phyloP scores from a whole-genome alignment of 2,329 filamentous ascomycete species.

The Dryadomyces sulphureus region DNA sequence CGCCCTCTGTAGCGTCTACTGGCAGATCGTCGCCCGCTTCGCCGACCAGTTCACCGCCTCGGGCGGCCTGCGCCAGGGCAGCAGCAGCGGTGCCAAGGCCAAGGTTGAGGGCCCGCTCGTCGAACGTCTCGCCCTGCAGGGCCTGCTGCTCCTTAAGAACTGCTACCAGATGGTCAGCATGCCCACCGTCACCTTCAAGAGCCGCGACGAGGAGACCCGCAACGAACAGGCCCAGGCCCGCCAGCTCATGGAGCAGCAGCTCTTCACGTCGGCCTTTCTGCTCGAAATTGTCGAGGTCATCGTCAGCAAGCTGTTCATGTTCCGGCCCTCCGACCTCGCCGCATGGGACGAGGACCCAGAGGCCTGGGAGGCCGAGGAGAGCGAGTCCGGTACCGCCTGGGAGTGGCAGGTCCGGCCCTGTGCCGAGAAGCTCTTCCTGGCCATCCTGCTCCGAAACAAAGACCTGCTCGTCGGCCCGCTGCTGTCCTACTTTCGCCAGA shows the following conservation, averaged over 20 bases:
- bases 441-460: slow-evolving; percentile 82
- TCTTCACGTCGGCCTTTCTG: slow-evolving; percentile 66
- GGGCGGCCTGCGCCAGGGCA: slow-evolving; percentile 35
- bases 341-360: slow-evolving; percentile 92
- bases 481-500: slow-evolving; percentile 66
- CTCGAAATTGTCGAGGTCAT: slow-evolving; percentile 70
- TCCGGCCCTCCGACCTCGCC: slow-evolving; percentile 69
- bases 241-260: slow-evolving; percentile 51
- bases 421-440: slow-evolving; percentile 84
- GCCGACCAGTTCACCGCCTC: slow-evolving; percentile 57
- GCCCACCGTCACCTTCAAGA: slow-evolving; percentile 70
- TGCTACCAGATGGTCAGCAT: slow-evolving; percentile 78
- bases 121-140: slow-evolving; percentile 72
- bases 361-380: slow-evolving; percentile 87
- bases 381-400: slow-evolving; percentile 70
- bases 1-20: slow-evolving; percentile 67
- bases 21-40: slow-evolving; percentile 65
- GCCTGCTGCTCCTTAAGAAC: slow-evolving; percentile 64
- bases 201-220: slow-evolving; percentile 58
- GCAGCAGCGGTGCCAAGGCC: slow-evolving; percentile 23
- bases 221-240: slow-evolving; percentile 60
- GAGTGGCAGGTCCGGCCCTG: slow-evolving; percentile 88
- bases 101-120: slow-evolving; percentile 47
- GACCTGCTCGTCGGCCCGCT: slow-evolving; percentile 64
- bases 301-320: slow-evolving; percentile 78